phyloP scores from a whole-genome alignment of 768 basidiomycete genomes.

The Strobilomyces echinocephalus region DNA sequence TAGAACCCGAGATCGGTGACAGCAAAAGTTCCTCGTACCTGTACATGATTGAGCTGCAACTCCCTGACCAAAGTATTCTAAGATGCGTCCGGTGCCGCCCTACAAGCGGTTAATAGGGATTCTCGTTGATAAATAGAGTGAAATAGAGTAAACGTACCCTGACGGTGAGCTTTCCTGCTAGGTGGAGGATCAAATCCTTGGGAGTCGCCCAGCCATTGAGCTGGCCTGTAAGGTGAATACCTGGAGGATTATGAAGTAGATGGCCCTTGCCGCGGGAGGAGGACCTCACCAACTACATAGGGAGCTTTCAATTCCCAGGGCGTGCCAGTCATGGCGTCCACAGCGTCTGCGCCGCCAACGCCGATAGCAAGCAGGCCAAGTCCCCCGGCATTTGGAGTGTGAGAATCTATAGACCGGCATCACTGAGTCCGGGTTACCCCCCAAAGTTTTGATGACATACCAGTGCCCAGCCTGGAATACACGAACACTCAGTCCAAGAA shows the following conservation, averaged over 20 bases:
- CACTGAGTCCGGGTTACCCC: not conserved
- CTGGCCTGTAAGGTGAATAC: conserved; percentile 83
- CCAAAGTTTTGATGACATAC: conserved; percentile 33
- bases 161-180: conserved; percentile 93
- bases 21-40: conserved; percentile 39
- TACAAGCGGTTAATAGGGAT: conserved; percentile 27
- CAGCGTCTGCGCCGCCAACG: conserved; percentile 98
- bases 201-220: conserved; percentile 90
- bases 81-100: conserved; percentile 94
- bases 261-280: not conserved
- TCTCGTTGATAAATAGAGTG: not conserved
- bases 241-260: conserved; percentile 34
- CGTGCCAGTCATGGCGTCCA: conserved; percentile 96
- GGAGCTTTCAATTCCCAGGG: conserved; percentile 98
- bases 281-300: conserved; percentile 61
- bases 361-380: conserved; percentile 96
- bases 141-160: conserved; percentile 47
- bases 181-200: conserved; percentile 92
- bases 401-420: conserved; percentile 61
- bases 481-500: conserved; percentile 3
- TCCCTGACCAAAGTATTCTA: conserved; percentile 96
- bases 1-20: not conserved
- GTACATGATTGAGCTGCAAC: conserved; percentile 89
- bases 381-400: conserved; percentile 97
- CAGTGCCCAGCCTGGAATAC: conserved; percentile 68